Evolutionary conservation across 176 grass and related monocot genomes (phyloP).

Genomic region (Rhynchospora pubera): DNA sequence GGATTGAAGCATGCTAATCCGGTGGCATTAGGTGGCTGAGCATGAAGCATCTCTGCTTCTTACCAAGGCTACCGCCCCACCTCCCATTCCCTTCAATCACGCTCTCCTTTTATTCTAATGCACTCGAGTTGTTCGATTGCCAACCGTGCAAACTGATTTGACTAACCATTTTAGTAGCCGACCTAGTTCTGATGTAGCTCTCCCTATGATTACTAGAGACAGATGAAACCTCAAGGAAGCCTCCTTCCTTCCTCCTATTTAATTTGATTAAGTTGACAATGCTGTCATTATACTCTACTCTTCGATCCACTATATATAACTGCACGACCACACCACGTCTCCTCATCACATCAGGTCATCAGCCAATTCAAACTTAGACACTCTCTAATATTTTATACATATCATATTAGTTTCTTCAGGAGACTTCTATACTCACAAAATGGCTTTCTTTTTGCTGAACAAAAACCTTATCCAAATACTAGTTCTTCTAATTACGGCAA

Average conservation of each 20-base stretch:
- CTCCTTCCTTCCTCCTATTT: neutral
- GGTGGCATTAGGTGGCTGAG: slow-evolving; percentile 8
- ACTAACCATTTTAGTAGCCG: slow-evolving; percentile 18
- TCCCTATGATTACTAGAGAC: neutral
- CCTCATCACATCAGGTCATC: slow-evolving; percentile 7
- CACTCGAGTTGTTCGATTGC: neutral
- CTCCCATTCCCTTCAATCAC: slow-evolving; percentile 14
- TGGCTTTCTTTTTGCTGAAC: slow-evolving; percentile 2
- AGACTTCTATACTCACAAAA: slow-evolving; percentile 1
- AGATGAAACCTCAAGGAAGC: slow-evolving; percentile 14
- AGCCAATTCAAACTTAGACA: too few species aligned
- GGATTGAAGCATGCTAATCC: neutral
- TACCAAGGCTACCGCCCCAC: slow-evolving; percentile 22
- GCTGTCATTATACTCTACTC: neutral
- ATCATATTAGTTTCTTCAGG: neutral
- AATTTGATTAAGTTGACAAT: slow-evolving; percentile 1
- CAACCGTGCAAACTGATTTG: slow-evolving; percentile 19
- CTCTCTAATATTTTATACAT: neutral
- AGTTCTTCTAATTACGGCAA: slow-evolving; percentile 14
- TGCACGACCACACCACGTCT: neutral
- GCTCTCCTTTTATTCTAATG: slow-evolving; percentile 2
- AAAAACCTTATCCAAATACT: slow-evolving; percentile 2
- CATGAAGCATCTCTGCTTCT: slow-evolving; percentile 21
- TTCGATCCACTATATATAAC: slow-evolving; percentile 20
- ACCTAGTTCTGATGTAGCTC: slow-evolving; percentile 6